Conservation (phyloP, 352 stramenopile species). For the Globisporangium sylvaticum region DNA sequence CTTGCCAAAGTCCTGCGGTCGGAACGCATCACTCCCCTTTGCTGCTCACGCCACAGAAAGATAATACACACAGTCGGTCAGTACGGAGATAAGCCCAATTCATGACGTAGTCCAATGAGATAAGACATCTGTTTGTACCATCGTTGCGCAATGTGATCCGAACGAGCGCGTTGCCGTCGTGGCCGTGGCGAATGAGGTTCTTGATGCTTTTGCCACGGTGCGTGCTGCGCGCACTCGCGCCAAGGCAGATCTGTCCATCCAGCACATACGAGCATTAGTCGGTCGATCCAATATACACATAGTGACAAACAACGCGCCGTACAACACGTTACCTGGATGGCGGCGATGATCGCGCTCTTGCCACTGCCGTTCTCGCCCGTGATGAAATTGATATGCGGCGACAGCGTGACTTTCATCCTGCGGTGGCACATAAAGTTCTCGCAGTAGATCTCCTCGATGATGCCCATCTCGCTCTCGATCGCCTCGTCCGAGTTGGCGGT, state of each 20-base stretch:
- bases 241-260: constrained; percentile 91
- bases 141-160: constrained; percentile 93
- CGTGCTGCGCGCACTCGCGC: constrained; percentile 89
- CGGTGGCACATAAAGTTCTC: constrained; percentile 99
- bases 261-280: neutral
- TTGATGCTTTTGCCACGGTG: constrained; percentile 94
- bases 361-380: constrained; percentile 93
- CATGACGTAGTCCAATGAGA: neutral
- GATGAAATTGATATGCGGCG: constrained; percentile 84
- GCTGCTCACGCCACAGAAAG: constrained; percentile 12
- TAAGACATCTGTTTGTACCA: constrained; percentile 15
- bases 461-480: constrained; percentile 82
- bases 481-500: constrained; percentile 23
- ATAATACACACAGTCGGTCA: neutral
- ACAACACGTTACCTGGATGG: constrained; percentile 86
- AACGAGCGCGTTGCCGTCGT: constrained; percentile 83
- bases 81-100: neutral
- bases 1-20: constrained; percentile 89
- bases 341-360: constrained; percentile 96
- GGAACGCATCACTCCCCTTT: constrained; percentile 86
- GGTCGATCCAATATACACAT: too few species aligned
- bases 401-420: constrained; percentile 87
- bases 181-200: constrained; percentile 93
- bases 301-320: neutral
- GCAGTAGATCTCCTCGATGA: constrained; percentile 94